Evolutionary conservation across 106 monocot genomes (phyloP).

Genomic region (Dendrobium chrysotoxum): DNA sequence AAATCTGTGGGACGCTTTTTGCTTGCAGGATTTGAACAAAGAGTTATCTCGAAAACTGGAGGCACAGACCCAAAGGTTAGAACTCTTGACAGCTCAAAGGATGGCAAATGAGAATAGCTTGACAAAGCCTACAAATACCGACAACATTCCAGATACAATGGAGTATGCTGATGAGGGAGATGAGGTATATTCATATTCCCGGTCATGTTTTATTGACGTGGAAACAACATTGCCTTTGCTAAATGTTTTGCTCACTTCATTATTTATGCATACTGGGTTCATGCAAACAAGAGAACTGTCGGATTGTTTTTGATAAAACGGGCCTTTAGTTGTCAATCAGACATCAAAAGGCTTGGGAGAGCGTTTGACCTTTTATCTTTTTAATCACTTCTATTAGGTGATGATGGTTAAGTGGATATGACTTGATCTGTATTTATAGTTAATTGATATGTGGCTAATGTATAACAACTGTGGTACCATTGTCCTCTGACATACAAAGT

Average conservation of each 20-base stretch:
- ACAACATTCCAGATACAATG: constrained; percentile 35
- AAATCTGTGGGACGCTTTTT: neutral
- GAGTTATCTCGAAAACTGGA: constrained; percentile 87
- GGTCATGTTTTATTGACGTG: neutral
- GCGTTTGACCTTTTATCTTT: no score
- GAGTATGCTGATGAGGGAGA: constrained; percentile 95
- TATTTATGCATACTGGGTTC: neutral
- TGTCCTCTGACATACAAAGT: no score
- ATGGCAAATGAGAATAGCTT: constrained; percentile 55
- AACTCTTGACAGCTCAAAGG: constrained; percentile 68
- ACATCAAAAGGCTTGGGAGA: neutral
- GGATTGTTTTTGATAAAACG: neutral
- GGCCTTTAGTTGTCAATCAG: neutral
- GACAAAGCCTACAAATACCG: constrained; percentile 33
- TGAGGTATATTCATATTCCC: constrained; percentile 49
- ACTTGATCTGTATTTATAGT: no score
- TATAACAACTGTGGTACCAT: no score
- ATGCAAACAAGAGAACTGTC: no score
- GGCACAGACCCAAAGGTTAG: constrained; percentile 81
- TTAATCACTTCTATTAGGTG: no score
- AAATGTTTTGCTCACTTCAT: neutral
- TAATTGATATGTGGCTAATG: no score
- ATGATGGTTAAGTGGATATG: no score
- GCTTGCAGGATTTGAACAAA: constrained; percentile 80
- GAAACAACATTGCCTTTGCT: neutral